Evolutionary conservation across 2,329 filamentous ascomycete species (phyloP), one percentile per base, ranked within the genome.

Genomic region (Botrytis byssoidea): DNA sequence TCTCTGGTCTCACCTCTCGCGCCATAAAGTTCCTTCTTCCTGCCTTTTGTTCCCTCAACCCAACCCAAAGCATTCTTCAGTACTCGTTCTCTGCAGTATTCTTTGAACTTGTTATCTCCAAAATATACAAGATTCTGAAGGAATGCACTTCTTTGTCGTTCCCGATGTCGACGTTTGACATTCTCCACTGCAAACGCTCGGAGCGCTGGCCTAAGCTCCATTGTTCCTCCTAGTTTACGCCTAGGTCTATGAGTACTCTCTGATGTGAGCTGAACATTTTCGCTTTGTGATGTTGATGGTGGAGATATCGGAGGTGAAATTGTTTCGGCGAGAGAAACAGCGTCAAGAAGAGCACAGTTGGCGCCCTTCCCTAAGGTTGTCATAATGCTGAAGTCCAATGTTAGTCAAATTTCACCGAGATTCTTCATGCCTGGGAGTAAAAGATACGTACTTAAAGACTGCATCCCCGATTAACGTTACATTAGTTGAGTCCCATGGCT

Each of bases 281-380:
- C 18, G 18, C 37, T 10, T 29, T 69, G 40, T n/a, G 48, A 69
- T 55, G 57, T 46, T 32, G 61, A 40, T 2, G 65, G 44, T 55
- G 59, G 44, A 22, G 55, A 46, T 4, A 64, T 18, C 0, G 37
- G 55, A 35, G 37, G 65, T 44, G 67, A 37, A 16, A 80, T 72
- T 35, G 71, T 70, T 46, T 77, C 77, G 25, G 78, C 74, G 14
- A 80, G 75, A 59, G 75, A 76, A 16, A 79, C 64, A 3, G 79
- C 78, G 51, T 80, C 79, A n/a, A 79, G 76, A 16, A 80, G 64
- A 3, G 79, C 79, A 67, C 78, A 79, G 48, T 80, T 80, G 4
- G 78, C 78, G 29, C 79, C 79, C 70, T 79, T 79, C 3, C 77
- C 76, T 20, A 80, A 73, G 69, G 77, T 79, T 0, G 77, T 80